These are phyloP conservation scores for Trichomonas gallinae DNA, from an alignment of 208 protist genomes.

Conservation along the genomic window DNA sequence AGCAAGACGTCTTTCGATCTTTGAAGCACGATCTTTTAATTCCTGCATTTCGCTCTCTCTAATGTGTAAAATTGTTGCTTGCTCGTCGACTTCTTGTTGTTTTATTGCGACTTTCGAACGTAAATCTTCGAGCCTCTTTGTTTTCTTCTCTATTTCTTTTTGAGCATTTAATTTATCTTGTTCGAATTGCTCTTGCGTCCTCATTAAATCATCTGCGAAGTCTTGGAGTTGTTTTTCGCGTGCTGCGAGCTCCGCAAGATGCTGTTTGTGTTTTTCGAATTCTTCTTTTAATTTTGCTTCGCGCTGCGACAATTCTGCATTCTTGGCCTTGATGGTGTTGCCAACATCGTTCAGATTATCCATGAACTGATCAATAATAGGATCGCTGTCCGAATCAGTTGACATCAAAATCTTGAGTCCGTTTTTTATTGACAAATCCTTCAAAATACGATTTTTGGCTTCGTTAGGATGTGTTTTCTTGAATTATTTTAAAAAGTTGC, in stretches of 20 bases:
- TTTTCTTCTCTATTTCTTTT: constrained; percentile 13
- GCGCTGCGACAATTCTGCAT: background rate
- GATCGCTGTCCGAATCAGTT: background rate
- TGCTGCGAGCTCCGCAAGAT: background rate
- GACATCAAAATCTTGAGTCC: background rate
- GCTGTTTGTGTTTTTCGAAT: background rate
- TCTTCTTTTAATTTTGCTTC: background rate
- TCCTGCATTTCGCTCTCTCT: constrained; percentile 1
- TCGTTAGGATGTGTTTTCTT: too few species aligned
- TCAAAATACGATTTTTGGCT: too few species aligned
- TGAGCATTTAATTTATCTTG: background rate
- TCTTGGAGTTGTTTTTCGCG: background rate
- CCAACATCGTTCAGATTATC: background rate
- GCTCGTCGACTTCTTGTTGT: background rate
- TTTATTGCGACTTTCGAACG: background rate
- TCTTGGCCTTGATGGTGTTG: background rate
- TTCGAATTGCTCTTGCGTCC: background rate
- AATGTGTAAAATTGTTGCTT: background rate
- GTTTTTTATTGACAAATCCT: background rate
- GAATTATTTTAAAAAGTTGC: too few species aligned
- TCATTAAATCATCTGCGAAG: background rate
- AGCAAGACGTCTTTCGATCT: background rate
- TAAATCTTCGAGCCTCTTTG: background rate
- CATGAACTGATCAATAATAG: background rate
- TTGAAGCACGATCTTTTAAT: constrained; percentile 10